Base-by-base conservation (phyloP, 352 stramenopile genomes). In the Phytophthora palmivora region DNA sequence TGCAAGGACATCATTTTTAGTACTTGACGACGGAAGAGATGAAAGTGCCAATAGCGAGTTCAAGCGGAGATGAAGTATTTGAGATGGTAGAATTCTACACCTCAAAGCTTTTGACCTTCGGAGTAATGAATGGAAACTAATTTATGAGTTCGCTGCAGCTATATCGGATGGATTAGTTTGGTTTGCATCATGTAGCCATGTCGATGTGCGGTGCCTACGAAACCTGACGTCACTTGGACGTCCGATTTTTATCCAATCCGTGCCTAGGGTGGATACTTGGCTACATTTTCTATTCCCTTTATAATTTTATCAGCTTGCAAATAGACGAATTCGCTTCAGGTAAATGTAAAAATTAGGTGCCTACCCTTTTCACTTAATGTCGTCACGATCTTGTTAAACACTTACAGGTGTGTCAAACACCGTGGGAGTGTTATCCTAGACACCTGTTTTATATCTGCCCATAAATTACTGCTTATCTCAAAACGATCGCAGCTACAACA, bases 61-160 rank as follows among this genome's bases (percentile, higher is more conserved):
- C 42, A 55, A 62, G 43, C 44, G 43, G 43, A 63, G 50, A 67
- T 42, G 42, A 44, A 67, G 43, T n/a, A n/a, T 19, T 9, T 51
- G 28, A 43, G 22, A 18, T 36, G 38, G n/a, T 21, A 26, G 16
- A 32, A 43, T 49, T 38, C 22, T 39, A 16, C 22, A 48, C 22
- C 30, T 43, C 7, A 44, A 34, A 26, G n/a, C 14, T 34, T 24
- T 55, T 10, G 15, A 30, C 51, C 24, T 47, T 52, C 41, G 14
- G 54, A 62, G 26, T 36, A 56, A 70, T 74, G 30, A 70, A 74
- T 74, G 66, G 60, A 67, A 73, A 58, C 66, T 74, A 74, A 74
- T 58, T 74, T 74, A 74, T 74, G 66, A 70, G 66, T 74, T 74
- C 52, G 64, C 64, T 72, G 58, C n/a, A 59, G 14, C 14, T 39